Evolutionary conservation across 768 basidiomycete genomes (phyloP).

Genomic region (Boletus pseudo-olivaceus): DNA sequence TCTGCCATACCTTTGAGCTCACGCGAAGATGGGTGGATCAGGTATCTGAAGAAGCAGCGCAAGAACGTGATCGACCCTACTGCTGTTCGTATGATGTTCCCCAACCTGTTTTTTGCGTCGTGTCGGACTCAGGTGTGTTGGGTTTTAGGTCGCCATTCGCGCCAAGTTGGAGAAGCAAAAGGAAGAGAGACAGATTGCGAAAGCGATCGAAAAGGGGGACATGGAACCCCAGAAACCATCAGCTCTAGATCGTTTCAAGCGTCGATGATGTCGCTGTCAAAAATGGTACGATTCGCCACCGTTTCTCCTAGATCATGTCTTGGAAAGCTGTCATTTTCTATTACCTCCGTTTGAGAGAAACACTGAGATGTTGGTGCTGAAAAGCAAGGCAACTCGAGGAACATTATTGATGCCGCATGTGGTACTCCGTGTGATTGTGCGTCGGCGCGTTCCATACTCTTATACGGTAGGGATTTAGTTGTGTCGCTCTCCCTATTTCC

Average conservation of each 20-base stretch:
- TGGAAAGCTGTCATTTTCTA: not conserved
- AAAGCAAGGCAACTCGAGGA: not conserved
- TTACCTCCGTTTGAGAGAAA: not conserved
- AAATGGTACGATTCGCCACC: not conserved
- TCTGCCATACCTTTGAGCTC: not conserved
- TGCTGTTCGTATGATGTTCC: constrained; percentile 41
- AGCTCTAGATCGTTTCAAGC: constrained; percentile 35
- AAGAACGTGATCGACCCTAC: constrained; percentile 93
- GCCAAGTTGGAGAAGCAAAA: constrained; percentile 61
- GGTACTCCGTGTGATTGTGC: no score
- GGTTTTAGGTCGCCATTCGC: constrained; percentile 52
- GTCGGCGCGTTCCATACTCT: no score
- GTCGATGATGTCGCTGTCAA: constrained; percentile 13
- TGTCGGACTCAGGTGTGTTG: not conserved
- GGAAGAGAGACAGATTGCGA: constrained; percentile 40
- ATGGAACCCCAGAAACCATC: constrained; percentile 30
- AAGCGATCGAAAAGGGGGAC: constrained; percentile 33
- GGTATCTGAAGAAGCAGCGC: constrained; percentile 82
- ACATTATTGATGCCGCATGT: not conserved
- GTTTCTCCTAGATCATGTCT: not conserved
- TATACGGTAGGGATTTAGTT: not conserved
- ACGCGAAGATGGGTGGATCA: constrained; percentile 14
- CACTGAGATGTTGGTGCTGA: not conserved
- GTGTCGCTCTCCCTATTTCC: not conserved
- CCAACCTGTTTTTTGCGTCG: not conserved